Percentiles rank a stretch among this genome's conserved stretches.
Conservation (phyloP, 495 filamentous ascomycete species). For the Penicillium canariense region DNA sequence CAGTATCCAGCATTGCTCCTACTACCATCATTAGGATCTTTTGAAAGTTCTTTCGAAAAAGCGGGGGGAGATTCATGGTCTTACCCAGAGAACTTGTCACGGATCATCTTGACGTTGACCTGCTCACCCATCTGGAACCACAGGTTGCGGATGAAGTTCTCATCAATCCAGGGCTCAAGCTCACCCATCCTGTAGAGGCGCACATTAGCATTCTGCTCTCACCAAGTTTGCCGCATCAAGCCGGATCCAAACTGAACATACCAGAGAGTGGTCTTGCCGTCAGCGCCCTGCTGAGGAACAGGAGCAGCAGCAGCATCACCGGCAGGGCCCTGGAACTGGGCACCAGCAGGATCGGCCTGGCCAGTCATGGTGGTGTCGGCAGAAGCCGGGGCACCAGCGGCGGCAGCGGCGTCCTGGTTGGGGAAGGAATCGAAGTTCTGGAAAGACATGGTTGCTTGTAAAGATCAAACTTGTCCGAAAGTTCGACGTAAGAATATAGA, state of each 20-base stretch:
- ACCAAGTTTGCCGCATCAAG: neutral
- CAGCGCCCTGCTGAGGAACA: conserved; percentile 55
- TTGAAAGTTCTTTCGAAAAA: conserved; percentile 1
- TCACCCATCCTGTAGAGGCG: conserved; percentile 93
- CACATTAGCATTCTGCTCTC: conserved; percentile 10
- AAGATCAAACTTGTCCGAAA: conserved; percentile 30
- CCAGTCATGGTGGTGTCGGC: conserved; percentile 52
- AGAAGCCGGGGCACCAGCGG: conserved; percentile 51
- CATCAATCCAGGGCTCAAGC: conserved; percentile 98
- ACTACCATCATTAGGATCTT: conserved; percentile 50
- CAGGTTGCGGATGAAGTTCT: conserved; percentile 93
- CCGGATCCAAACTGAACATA: conserved; percentile 35
- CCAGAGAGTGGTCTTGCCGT: conserved; percentile 82
- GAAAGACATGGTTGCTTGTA: conserved; percentile 50
- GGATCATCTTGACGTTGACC: conserved; percentile 99
- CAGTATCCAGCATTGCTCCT: conserved; percentile 97
- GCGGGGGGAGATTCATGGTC: conserved; percentile 24
- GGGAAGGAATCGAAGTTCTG: conserved; percentile 58
- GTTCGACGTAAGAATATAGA: conserved; percentile 38
- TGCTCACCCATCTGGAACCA: conserved; percentile 88
- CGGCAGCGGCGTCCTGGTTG: conserved; percentile 54
- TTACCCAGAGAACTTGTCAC: conserved; percentile 98
- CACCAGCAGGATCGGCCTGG: conserved; percentile 54
- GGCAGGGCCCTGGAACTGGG: conserved; percentile 53
- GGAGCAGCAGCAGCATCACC: conserved; percentile 51